Conservation (phyloP, 1,284 basidiomycete species). For the Moniliophthora roreri region DNA sequence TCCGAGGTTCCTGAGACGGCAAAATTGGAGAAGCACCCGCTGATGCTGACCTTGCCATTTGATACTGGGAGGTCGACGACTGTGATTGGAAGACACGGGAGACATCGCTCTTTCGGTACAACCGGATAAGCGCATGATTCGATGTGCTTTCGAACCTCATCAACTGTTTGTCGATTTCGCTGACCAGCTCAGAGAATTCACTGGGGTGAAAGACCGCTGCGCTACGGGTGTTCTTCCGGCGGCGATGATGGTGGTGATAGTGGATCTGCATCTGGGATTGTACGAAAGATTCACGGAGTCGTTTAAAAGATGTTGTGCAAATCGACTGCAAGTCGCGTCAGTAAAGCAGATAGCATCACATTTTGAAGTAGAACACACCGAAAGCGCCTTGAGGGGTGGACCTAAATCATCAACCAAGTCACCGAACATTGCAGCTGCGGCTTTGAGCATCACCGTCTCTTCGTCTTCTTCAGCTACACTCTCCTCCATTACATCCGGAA, state of each 20-base stretch:
- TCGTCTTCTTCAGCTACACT: slow-evolving; percentile 44
- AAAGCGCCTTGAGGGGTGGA: slow-evolving; percentile 72
- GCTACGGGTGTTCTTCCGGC: slow-evolving; percentile 22
- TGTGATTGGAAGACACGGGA: not conserved
- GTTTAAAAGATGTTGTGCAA: slow-evolving; percentile 58
- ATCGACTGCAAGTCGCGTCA: slow-evolving; percentile 43
- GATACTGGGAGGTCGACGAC: too few relatives aligned
- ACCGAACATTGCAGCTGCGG: slow-evolving; percentile 78
- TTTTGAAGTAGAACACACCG: slow-evolving; percentile 47
- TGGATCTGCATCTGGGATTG: slow-evolving; percentile 27
- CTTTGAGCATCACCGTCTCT: slow-evolving; percentile 56
- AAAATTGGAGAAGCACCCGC: slow-evolving; percentile 16
- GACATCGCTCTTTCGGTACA: slow-evolving; percentile 65
- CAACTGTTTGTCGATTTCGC: slow-evolving; percentile 68
- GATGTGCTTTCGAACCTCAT: slow-evolving; percentile 79
- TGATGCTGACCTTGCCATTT: too few relatives aligned
- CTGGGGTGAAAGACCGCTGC: slow-evolving; percentile 38
- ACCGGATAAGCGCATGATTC: slow-evolving; percentile 75
- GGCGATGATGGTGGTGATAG: not conserved
- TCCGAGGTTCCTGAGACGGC: too few relatives aligned
- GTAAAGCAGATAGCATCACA: not conserved
- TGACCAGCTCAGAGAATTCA: slow-evolving; percentile 64
- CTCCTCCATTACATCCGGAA: slow-evolving; percentile 5
- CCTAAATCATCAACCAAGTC: slow-evolving; percentile 84
- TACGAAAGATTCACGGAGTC: slow-evolving; percentile 65